Evolutionary conservation across 257 asterid species (phyloP).

Genomic region (Primulina tabacum): DNA sequence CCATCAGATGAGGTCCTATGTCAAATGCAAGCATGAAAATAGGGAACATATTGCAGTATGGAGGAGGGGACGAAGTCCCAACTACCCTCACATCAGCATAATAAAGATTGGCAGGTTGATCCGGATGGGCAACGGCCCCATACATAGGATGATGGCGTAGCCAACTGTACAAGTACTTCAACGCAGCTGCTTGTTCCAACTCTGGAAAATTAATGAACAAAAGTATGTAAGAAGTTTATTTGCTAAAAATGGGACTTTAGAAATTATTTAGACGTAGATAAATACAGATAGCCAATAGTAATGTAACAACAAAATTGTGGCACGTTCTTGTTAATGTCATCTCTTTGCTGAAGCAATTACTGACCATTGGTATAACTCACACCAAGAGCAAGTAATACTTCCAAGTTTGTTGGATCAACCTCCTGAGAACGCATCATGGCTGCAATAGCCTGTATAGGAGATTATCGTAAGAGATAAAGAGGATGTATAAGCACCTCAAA

Average conservation of each 20-base stretch:
- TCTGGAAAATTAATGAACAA: conserved; percentile 48
- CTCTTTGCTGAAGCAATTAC: conserved; percentile 33
- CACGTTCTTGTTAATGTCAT: conserved; percentile 9
- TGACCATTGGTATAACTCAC: conserved; percentile 98
- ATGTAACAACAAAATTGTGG: background rate
- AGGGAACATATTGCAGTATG: background rate
- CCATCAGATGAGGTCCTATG: background rate
- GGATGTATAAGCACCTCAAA: conserved; percentile 14
- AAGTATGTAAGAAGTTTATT: conserved; percentile 3
- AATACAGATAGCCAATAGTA: background rate
- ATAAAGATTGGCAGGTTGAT: conserved; percentile 75
- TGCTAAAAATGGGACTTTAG: background rate
- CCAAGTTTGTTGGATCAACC: conserved; percentile 91
- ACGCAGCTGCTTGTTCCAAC: conserved; percentile 93
- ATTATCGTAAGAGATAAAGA: conserved; percentile 7
- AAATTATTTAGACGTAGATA: background rate
- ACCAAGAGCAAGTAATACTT: conserved; percentile 98
- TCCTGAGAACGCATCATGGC: conserved; percentile 99
- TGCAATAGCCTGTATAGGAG: conserved; percentile 88
- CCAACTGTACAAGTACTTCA: conserved; percentile 92
- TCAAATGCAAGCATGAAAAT: conserved; percentile 11
- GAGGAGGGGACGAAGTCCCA: conserved; percentile 10
- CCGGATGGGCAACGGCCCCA: conserved; percentile 68
- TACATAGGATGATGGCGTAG: conserved; percentile 85
- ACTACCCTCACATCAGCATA: conserved; percentile 73